Percentiles rank a stretch among this genome's conserved stretches.
These are phyloP conservation scores for Paraphaeosphaeria sporulosa DNA, from an alignment of 2,329 filamentous ascomycete species.

Conservation along the genomic window DNA sequence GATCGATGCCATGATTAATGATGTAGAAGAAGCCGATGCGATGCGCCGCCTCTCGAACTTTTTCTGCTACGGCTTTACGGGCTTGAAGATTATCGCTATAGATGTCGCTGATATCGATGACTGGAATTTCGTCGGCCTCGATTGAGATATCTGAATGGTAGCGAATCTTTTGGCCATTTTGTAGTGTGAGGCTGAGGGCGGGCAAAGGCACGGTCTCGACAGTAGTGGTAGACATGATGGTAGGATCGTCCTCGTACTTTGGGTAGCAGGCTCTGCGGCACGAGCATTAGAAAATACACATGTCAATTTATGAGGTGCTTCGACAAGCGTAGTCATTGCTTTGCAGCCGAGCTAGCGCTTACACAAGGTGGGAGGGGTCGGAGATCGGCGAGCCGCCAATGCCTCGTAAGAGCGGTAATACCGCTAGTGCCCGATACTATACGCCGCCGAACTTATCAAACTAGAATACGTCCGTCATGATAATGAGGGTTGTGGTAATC, in stretches of 20 bases:
- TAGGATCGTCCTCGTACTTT: not conserved
- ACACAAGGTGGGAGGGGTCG: not conserved
- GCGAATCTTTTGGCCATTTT: slow-evolving; percentile 22
- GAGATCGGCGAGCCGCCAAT: not conserved
- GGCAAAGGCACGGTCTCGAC: slow-evolving; percentile 12
- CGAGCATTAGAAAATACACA: not conserved
- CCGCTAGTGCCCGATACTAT: too few species aligned
- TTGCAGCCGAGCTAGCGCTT: not conserved
- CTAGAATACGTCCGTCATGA: too few species aligned
- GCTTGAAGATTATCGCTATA: slow-evolving; percentile 20
- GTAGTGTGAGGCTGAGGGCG: slow-evolving; percentile 20
- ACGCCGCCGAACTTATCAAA: too few species aligned
- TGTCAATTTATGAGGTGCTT: not conserved
- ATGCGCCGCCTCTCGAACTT: slow-evolving; percentile 19
- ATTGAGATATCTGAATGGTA: slow-evolving; percentile 23
- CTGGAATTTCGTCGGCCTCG: slow-evolving; percentile 26
- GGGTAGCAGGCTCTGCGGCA: not conserved
- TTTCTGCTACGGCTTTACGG: slow-evolving; percentile 23
- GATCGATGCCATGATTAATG: slow-evolving; percentile 21
- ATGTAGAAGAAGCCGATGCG: slow-evolving; percentile 26
- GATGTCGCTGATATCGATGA: slow-evolving; percentile 26
- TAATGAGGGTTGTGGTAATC: too few species aligned
- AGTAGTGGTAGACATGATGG: slow-evolving; percentile 7
- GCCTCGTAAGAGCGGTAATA: too few species aligned
- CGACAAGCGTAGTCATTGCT: not conserved